phyloP scores from a whole-genome alignment of 176 grass and related monocot genomes.

The Cocos nucifera region DNA sequence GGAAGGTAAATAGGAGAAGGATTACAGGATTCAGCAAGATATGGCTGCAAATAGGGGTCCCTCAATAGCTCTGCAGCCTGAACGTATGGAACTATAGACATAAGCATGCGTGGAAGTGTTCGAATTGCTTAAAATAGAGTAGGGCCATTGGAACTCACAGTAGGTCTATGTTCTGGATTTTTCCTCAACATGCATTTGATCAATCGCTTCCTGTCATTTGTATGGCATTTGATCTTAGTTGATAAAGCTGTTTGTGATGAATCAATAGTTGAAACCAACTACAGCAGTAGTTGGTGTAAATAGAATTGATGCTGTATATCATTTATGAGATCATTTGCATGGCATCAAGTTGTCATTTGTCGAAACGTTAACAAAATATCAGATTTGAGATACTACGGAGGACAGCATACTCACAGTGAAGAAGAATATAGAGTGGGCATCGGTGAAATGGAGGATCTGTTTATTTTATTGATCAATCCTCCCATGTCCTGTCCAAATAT shows the following conservation, averaged over 20 bases:
- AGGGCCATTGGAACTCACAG: constrained; percentile 43
- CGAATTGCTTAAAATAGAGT: constrained; percentile 6
- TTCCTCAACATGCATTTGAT: constrained; percentile 89
- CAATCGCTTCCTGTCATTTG: constrained; percentile 58
- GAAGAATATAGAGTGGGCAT: constrained; percentile 79
- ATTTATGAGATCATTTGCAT: no score
- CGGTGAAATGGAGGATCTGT: constrained; percentile 77
- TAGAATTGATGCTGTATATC: no score
- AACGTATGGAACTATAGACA: not conserved
- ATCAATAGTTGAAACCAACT: no score
- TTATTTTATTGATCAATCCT: constrained; percentile 79
- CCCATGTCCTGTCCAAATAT: constrained; percentile 61
- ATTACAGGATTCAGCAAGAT: constrained; percentile 48
- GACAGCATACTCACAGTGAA: constrained; percentile 38
- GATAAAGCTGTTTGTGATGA: no score
- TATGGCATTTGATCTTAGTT: no score
- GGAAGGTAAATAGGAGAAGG: constrained; percentile 71
- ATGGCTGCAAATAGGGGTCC: constrained; percentile 55
- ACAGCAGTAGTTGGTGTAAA: no score
- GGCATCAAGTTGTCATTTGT: no score
- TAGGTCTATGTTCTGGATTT: constrained; percentile 81
- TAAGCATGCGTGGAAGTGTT: not conserved
- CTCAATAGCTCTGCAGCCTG: constrained; percentile 75
- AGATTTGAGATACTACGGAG: not conserved
- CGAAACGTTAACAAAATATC: not conserved